A percentile compares a stretch with the other conserved stretches of the same genome.
Conservation (phyloP, 257 asterid genomes). For the Solanum stenotomum region DNA sequence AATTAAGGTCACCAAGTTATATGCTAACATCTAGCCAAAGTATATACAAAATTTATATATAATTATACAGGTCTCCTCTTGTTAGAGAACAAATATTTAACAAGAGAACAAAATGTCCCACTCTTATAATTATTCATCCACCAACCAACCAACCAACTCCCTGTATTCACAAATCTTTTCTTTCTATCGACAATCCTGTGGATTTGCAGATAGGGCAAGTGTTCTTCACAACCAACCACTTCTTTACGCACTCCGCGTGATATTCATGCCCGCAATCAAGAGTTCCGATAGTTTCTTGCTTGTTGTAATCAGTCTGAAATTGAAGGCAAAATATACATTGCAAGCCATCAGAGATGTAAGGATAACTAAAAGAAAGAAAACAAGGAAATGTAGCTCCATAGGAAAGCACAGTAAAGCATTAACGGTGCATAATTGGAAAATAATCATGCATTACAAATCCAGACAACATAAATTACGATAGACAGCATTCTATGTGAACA, state of each 20-base stretch:
- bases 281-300: constrained; percentile 4
- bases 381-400: background rate
- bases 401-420: background rate
- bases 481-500: background rate
- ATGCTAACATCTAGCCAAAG: background rate
- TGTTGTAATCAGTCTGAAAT: constrained; percentile 3
- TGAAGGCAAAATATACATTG: background rate
- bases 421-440: background rate
- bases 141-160: constrained; percentile 6
- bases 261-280: constrained; percentile 19
- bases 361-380: background rate
- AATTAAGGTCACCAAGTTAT: constrained; percentile 20
- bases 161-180: constrained; percentile 19
- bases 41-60: constrained; percentile 39
- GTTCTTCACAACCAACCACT: constrained; percentile 19
- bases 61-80: constrained; percentile 26
- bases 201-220: constrained; percentile 21
- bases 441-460: background rate
- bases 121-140: constrained; percentile 25
- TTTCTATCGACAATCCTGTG: constrained; percentile 8
- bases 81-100: background rate
- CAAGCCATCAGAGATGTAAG: background rate
- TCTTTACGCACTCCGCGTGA: constrained; percentile 9
- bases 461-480: background rate
- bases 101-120: constrained; percentile 13